A percentile compares a stretch with the other conserved stretches of the same genome.
Conservation (phyloP, 495 filamentous ascomycete species). For the Jackrogersella multiformis region DNA sequence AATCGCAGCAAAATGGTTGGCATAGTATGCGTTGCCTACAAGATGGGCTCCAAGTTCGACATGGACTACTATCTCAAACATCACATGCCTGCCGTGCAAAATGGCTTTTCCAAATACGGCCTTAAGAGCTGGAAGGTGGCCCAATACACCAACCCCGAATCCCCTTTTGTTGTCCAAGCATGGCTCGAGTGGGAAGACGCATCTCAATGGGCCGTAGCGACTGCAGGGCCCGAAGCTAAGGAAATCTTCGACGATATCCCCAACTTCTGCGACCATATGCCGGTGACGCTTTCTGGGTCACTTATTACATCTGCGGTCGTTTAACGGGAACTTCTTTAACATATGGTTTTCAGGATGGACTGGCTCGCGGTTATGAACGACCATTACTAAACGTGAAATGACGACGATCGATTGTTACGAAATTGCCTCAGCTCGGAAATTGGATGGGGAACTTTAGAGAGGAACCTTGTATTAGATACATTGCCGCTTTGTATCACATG, state of each 20-base stretch:
- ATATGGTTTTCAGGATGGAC: neutral
- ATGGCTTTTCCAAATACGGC: conserved; percentile 25
- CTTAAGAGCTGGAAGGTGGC: conserved; percentile 43
- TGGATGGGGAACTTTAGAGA: neutral
- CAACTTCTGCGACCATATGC: conserved; percentile 28
- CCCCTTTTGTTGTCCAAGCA: conserved; percentile 28
- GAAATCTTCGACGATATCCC: conserved; percentile 36
- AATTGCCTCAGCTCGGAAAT: neutral
- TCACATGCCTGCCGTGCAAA: conserved; percentile 44
- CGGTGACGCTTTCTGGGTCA: neutral
- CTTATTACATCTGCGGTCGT: neutral
- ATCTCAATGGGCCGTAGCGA: conserved; percentile 10
- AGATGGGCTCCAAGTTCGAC: conserved; percentile 30
- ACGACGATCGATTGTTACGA: neutral
- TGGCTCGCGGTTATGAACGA: neutral
- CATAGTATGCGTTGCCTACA: conserved; percentile 23
- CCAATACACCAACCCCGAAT: conserved; percentile 24
- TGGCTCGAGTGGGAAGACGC: conserved; percentile 38
- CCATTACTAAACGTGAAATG: neutral
- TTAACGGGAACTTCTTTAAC: neutral
- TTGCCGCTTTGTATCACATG: neutral
- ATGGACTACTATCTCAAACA: conserved; percentile 39
- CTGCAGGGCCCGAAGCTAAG: neutral
- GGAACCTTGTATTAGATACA: neutral
- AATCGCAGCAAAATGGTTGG: conserved; percentile 9